Base-by-base conservation (phyloP, 192 early-diverging fungal species). In the Funneliformis geosporum region DNA sequence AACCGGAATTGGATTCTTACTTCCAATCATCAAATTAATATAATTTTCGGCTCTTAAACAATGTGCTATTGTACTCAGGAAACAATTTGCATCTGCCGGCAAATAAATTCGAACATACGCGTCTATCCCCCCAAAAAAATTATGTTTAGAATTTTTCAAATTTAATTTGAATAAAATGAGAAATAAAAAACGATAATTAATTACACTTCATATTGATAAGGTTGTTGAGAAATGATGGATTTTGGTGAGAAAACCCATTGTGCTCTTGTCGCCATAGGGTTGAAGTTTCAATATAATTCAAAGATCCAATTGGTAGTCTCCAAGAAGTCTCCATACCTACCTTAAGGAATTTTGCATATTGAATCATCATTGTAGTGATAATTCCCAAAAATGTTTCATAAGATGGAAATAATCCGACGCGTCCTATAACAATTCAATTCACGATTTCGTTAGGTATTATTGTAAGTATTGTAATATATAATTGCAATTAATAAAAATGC, bases 231-330 rank as follows among this genome's bases (percentile, higher is more conserved):
- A 86, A 86, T 16, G 77, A 68, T 12, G 85, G 85, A 28, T 84
- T 83, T 64, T 86, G 85, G 75, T 86, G 85, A 40, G 85, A 86
- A 75, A 85, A 86, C 61, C 85, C 85, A 60, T 86, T 86, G 68
- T 86, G 85, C 47, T 86, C 85, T 79, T 86, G 85, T n/a, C 85
- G 50, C 85, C 85, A 86, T 3, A 86, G 64, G 16, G 85, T 86
- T 38, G 69, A 78, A 10, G 81, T 79, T 62, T 86, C 85, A 27
- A 86, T 81, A 69, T 86, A 86, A 62, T 86, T 86, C 23, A 86
- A 23, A n/a, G 82, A 84, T 10, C 61, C 79, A 38, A 84, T 46
- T 46, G 78, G 80, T n/a, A 69, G 68, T 14, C 82, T 47, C 85
- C 85, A 86, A 9, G 28, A 33, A 6, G 84, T 86, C 65, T 86